Evolutionary conservation across 2,329 filamentous ascomycete species (phyloP).

Genomic region (Colletotrichum neosansevieriae): DNA sequence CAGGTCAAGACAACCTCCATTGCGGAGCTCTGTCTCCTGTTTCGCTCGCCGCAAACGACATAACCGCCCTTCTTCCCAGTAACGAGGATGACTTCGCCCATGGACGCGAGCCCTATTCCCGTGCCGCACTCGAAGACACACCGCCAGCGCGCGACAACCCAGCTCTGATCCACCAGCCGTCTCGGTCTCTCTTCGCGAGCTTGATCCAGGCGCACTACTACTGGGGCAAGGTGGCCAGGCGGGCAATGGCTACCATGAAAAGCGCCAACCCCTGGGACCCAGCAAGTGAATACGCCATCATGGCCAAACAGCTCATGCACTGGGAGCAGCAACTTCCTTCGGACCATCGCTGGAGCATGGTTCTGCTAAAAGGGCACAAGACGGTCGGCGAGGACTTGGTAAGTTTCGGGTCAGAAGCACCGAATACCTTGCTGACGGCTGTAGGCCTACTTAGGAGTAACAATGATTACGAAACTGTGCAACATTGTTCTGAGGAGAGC

Average conservation of each 20-base stretch:
- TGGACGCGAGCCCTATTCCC: conserved; percentile 60
- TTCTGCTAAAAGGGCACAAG: conserved; percentile 59
- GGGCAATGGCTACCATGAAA: conserved; percentile 59
- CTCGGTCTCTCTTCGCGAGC: conserved; percentile 66
- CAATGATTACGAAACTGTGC: conserved; percentile 67
- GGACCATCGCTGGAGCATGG: conserved; percentile 60
- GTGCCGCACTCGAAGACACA: conserved; percentile 66
- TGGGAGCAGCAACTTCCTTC: conserved; percentile 63
- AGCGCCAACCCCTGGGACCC: conserved; percentile 60
- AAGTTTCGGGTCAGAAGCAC: conserved; percentile 39
- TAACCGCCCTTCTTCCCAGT: conserved; percentile 65
- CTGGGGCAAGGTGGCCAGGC: conserved; percentile 65
- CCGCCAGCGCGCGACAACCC: conserved; percentile 62
- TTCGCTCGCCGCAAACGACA: conserved; percentile 64
- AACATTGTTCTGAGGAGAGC: conserved; percentile 68
- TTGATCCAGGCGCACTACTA: conserved; percentile 67
- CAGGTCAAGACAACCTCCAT: conserved; percentile 67
- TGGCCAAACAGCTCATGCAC: conserved; percentile 56
- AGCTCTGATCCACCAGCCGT: conserved; percentile 54
- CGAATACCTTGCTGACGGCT: conserved; percentile 29
- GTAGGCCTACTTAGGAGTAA: conserved; percentile 66
- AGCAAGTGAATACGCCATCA: conserved; percentile 60
- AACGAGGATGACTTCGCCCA: conserved; percentile 64
- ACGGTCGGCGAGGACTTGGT: conserved; percentile 63
- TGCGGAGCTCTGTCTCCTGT: conserved; percentile 65